A percentile compares a stretch with the other conserved stretches of the same genome.
phyloP scores from a whole-genome alignment of 176 grass and related monocot genomes.

The Tillandsia fasciculata region DNA sequence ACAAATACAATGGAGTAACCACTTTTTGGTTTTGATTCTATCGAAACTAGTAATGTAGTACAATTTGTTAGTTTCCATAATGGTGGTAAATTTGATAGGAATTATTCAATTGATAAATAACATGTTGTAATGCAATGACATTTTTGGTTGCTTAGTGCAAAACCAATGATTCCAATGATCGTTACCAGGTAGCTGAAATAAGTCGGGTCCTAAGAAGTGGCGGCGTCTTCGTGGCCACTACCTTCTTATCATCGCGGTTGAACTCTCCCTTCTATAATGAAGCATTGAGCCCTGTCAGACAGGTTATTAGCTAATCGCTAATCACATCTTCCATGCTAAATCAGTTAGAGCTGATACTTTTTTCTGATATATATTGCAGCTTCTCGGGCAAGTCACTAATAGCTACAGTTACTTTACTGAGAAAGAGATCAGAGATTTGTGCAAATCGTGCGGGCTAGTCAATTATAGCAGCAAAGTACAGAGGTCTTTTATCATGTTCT shows the following conservation, averaged over 20 bases:
- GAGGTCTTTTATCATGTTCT: slow-evolving; percentile 93
- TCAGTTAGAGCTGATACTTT: slow-evolving; percentile 1
- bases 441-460: slow-evolving; percentile 73
- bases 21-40: background rate
- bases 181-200: slow-evolving; percentile 79
- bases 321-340: slow-evolving; percentile 1
- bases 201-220: slow-evolving; percentile 77
- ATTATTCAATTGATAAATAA: too few relatives aligned
- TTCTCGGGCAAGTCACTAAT: slow-evolving; percentile 53
- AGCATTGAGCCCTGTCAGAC: slow-evolving; percentile 52
- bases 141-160: background rate
- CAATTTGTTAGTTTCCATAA: background rate
- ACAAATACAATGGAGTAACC: slow-evolving; percentile 1
- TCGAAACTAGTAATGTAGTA: background rate
- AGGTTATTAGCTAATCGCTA: slow-evolving; percentile 26
- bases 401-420: slow-evolving; percentile 88
- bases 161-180: background rate
- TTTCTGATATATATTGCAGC: slow-evolving; percentile 32
- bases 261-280: slow-evolving; percentile 58
- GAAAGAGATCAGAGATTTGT: slow-evolving; percentile 77
- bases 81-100: background rate
- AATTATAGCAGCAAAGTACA: slow-evolving; percentile 72
- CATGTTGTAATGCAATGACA: background rate
- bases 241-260: slow-evolving; percentile 54
- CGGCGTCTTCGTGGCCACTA: slow-evolving; percentile 81